These are phyloP conservation scores for Flagelloscypha sp. DNA, from an alignment of 768 basidiomycete genomes.

Conservation along the genomic window DNA sequence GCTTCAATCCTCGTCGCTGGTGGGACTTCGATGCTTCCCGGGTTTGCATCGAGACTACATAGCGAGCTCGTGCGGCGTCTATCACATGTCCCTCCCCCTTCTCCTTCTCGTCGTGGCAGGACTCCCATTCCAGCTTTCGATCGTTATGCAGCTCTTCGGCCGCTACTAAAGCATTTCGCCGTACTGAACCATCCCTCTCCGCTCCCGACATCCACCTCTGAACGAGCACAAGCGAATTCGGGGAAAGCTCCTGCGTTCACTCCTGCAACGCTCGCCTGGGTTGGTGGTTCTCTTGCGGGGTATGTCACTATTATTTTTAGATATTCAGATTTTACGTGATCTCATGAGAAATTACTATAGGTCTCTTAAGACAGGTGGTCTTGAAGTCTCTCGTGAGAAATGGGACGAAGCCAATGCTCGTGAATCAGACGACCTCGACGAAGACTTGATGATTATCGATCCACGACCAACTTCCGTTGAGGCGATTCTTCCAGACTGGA, in stretches of 20 bases:
- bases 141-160: slow-evolving; percentile 65
- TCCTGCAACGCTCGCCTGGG: slow-evolving; percentile 78
- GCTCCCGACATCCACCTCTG: slow-evolving; percentile 34
- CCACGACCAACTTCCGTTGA: no score
- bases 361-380: slow-evolving; percentile 78
- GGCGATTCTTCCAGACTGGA: no score
- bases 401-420: slow-evolving; percentile 68
- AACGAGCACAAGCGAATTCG: slow-evolving; percentile 50
- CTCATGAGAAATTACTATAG: slow-evolving; percentile 27
- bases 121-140: slow-evolving; percentile 50
- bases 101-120: slow-evolving; percentile 26
- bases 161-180: slow-evolving; percentile 63
- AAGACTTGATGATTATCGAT: slow-evolving; percentile 13
- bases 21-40: slow-evolving; percentile 86
- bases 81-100: slow-evolving; percentile 27
- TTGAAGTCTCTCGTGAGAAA: slow-evolving; percentile 72
- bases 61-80: slow-evolving; percentile 63
- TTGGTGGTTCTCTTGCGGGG: slow-evolving; percentile 92
- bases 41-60: slow-evolving; percentile 87
- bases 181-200: slow-evolving; percentile 82
- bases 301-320: slow-evolving; percentile 29
- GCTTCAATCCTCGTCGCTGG: slow-evolving; percentile 82
- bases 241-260: slow-evolving; percentile 87
- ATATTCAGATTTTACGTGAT: background rate
- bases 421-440: slow-evolving; percentile 32